A percentile compares a stretch with the other conserved stretches of the same genome.
phyloP scores from a whole-genome alignment of 2,329 filamentous ascomycete genomes.

The Phyllosticta paracitricarpa region DNA sequence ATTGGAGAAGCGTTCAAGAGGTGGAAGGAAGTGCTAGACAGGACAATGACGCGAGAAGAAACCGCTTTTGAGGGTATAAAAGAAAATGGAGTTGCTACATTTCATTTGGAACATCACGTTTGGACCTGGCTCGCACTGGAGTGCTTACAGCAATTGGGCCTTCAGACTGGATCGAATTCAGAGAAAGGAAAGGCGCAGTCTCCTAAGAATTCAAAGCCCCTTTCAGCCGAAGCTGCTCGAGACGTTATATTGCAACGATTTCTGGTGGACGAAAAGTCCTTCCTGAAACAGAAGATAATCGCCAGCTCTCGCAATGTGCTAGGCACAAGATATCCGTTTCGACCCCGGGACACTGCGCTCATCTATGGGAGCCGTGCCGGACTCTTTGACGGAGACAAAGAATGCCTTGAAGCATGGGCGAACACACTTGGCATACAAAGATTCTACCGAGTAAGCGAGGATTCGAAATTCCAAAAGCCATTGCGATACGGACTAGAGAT shows the following conservation, averaged over 20 bases:
- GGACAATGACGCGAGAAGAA: no score
- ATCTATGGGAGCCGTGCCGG: not conserved
- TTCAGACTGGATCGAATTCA: not conserved
- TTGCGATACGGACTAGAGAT: conserved; percentile 4
- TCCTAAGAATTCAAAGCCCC: not conserved
- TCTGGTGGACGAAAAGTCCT: not conserved
- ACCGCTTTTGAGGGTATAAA: no score
- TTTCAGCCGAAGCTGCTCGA: not conserved
- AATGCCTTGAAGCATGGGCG: not conserved
- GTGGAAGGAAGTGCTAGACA: no score
- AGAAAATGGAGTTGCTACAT: not conserved
- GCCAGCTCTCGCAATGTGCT: conserved; percentile 3
- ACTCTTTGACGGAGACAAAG: not conserved
- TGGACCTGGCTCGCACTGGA: conserved; percentile 8
- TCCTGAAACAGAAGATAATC: conserved; percentile 9
- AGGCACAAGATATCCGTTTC: conserved; percentile 10
- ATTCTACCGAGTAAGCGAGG: conserved; percentile 1
- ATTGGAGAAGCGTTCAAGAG: no score
- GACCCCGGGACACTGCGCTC: conserved; percentile 10
- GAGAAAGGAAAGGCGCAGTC: not conserved
- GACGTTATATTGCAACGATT: not conserved
- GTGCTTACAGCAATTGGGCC: not conserved
- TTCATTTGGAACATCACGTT: conserved; percentile 5
- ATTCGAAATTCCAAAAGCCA: conserved; percentile 1
- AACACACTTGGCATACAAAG: not conserved